Base-by-base conservation (phyloP, 169 alveolate species). In the Plasmodium malariae region DNA sequence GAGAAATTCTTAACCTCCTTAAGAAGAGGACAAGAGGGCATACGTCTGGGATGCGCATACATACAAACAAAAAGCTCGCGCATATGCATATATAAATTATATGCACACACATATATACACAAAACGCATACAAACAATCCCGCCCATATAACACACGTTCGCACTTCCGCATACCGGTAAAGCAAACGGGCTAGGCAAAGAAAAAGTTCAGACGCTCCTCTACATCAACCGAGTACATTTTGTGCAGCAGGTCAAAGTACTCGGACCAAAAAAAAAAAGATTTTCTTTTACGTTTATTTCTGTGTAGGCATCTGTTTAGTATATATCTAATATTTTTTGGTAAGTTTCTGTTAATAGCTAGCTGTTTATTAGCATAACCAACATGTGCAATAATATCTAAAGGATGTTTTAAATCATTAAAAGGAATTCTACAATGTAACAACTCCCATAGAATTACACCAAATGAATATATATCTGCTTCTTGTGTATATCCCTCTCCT, bases 381-480 rank as follows among this genome's bases (percentile, higher is more conserved):
- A 92, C 95, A 17, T 88, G 67, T 2, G 95, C 93, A 11, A 92
- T 76, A 36, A 92, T 88, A 26, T 92, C 94, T 28, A 83, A n/a
- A 24, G 89, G 92, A 17, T 89, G 78, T 34, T 88, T 76, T 19
- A 92, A 60, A 14, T 93, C 95, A 62, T 80, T 91, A 68, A 92
- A 94, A 9, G 97, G 97, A 5, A 94, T 93, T 68, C 93, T 88
- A 17, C 95, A 92, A 34, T 95, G 92, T 34, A 92, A 71, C 95
- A 95, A 90, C 83, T 95, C 97, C 92, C 94, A 95, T 36, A 95
- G 74, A 24, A 95, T 95, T 1, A 95, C 97, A 6, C 97, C 97
- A 32, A 95, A 92, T 9, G 97, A 93, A 74, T 85, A 95, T 74
- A 95, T 92, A 83, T 95, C 97, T 43, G 94, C 97, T 74, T 95